A percentile compares a stretch with the other conserved stretches of the same genome.
phyloP scores from a whole-genome alignment of 768 basidiomycete species.

The Boletus reticulatus region DNA sequence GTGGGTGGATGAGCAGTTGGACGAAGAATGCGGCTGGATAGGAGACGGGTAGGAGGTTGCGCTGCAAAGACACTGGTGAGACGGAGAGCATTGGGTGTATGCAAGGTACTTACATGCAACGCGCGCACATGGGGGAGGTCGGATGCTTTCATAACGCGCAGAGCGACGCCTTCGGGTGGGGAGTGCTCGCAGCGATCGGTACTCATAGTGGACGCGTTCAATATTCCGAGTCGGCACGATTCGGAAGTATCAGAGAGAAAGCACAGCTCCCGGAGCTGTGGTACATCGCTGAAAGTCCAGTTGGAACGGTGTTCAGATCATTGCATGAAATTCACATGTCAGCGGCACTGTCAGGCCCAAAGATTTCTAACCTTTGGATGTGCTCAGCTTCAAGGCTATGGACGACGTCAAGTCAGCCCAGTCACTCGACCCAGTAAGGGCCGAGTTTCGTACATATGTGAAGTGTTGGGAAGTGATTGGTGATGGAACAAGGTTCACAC shows the following conservation, averaged over 20 bases:
- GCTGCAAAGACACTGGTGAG: constrained; percentile 13
- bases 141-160: constrained; percentile 29
- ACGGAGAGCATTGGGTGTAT: neutral
- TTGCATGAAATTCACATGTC: no score
- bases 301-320: neutral
- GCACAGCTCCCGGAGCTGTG: no score
- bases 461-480: no score
- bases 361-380: no score
- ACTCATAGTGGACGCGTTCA: constrained; percentile 7
- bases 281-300: neutral
- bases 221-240: constrained; percentile 11
- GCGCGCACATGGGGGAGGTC: constrained; percentile 27
- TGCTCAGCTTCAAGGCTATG: no score
- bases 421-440: no score
- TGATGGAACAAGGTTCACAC: no score
- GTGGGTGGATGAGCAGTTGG: constrained; percentile 29
- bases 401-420: no score
- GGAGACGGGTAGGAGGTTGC: constrained; percentile 23
- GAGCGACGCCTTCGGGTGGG: constrained; percentile 7
- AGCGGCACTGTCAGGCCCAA: no score
- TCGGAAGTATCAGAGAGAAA: constrained; percentile 8
- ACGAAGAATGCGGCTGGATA: constrained; percentile 32
- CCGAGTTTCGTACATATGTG: no score
- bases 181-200: neutral
- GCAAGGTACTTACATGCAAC: constrained; percentile 22